phyloP scores from a whole-genome alignment of 805 yeast genomes.

The Maudiozyma saulgeensis region DNA sequence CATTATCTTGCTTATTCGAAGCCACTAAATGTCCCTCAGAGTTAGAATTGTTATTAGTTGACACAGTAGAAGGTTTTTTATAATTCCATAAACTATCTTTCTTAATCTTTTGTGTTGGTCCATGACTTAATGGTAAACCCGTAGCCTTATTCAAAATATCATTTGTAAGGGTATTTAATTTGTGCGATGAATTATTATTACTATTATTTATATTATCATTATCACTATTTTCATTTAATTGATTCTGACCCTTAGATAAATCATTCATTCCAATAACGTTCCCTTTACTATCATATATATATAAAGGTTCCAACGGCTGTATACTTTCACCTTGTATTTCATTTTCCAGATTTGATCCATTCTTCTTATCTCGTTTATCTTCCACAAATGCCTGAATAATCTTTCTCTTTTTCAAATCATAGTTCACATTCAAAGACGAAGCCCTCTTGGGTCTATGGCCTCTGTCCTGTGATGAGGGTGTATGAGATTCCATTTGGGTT shows the following conservation, averaged over 20 bases:
- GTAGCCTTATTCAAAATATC: constrained; percentile 52
- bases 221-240: background rate
- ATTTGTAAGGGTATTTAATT: background rate
- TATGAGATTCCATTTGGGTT: background rate
- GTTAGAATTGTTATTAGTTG: background rate
- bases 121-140: constrained; percentile 63
- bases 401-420: constrained; percentile 24
- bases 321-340: background rate
- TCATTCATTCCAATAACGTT: constrained; percentile 2
- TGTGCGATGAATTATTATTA: background rate
- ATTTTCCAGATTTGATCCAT: background rate
- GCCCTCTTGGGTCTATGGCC: constrained; percentile 21
- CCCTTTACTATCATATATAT: constrained; percentile 1
- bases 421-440: constrained; percentile 25
- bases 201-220: background rate
- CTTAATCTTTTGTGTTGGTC: constrained; percentile 52
- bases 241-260: background rate
- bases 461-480: background rate
- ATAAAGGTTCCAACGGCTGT: background rate
- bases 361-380: constrained; percentile 3
- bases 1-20: background rate
- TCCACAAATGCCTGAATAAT: constrained; percentile 21
- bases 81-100: constrained; percentile 47
- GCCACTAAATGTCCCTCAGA: background rate
- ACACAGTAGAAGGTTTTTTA: constrained; percentile 14